phyloP scores from a whole-genome alignment of 148 eudicot species.

The Rhododendron kiyosumense region DNA sequence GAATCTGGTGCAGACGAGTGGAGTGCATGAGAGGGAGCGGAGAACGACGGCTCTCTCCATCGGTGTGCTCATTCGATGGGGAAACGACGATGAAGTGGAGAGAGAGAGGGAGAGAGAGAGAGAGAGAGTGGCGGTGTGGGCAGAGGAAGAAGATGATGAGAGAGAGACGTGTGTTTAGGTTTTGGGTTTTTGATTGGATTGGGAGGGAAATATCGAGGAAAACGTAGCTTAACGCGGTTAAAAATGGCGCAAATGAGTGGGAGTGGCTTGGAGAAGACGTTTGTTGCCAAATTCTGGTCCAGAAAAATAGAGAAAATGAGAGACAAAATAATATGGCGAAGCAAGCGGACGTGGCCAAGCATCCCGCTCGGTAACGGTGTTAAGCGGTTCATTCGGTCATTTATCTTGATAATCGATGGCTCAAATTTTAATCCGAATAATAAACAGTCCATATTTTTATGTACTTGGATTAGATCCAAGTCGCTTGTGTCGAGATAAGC shows the following conservation, averaged over 20 bases:
- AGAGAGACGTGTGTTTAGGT: not conserved
- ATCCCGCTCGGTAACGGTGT: no score
- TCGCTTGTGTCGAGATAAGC: no score
- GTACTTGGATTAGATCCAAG: no score
- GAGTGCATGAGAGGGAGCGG: constrained; percentile 43
- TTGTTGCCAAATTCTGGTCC: not conserved
- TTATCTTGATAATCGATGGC: no score
- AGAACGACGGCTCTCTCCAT: constrained; percentile 68
- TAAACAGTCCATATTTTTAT: no score
- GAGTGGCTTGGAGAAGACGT: constrained; percentile 1
- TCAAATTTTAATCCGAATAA: no score
- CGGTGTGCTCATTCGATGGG: not conserved
- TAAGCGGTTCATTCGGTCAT: no score
- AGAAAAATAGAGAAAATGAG: not conserved
- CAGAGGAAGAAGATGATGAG: not conserved
- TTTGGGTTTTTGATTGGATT: constrained; percentile 1
- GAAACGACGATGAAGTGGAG: not conserved
- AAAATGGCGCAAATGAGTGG: not conserved
- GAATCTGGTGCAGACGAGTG: constrained; percentile 30
- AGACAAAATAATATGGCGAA: not conserved
- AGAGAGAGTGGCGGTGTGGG: not conserved
- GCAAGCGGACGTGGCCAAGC: no score
- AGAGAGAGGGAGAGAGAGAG: not conserved
- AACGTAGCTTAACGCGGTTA: not conserved
- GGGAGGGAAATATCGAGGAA: constrained; percentile 9